Base-by-base conservation (phyloP, 2,329 filamentous ascomycete genomes). In the Penicillium corylophilum region DNA sequence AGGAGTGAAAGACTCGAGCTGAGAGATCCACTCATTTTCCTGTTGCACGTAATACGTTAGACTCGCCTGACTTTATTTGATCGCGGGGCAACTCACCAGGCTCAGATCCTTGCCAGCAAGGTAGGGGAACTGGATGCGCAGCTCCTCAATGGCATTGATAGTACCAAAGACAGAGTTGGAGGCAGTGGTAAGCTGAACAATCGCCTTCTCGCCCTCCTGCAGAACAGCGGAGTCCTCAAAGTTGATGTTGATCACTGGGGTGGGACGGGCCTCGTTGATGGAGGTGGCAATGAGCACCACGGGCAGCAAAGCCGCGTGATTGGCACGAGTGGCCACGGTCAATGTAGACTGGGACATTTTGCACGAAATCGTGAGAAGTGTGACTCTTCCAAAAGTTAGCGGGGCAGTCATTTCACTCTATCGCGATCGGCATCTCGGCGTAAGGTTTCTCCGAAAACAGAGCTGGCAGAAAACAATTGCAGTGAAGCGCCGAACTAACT, bases 21-120 rank as follows among this genome's bases (percentile, higher is more conserved):
- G 79, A 35, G 74, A 71, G 55, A 84, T 69, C 83, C 83, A 85
- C 63, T 84, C 79, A 50, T 78, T 67, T 61, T 76, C 71, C 71
- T 71, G 46, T 16, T 45, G 44, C 10, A 36, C 16, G 20, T 36
- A 49, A 57, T 26, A 59, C 43, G 29, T 41, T 51, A 45, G 35
- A 39, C 13, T 31, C n/a, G 9, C 41, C 29, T 38, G 23, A 48
- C 31, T 44, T 29, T 28, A 8, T 4, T 28, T 31, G 9, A 13
- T 38, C n/a, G 23, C 16, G 18, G 38, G 16, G 40, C 38, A 47
- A 54, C 64, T 62, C 56, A 71, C 71, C 49, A 64, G 48, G 50
- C 72, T 68, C 49, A 66, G 59, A 51, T 74, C 65, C 58, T 72
- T 72, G 57, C 67, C 62, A 28, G 62, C 62, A 33, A 73, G 59